phyloP scores from a whole-genome alignment of 805 yeast genomes.

The Starmerella potacharoeniae region DNA sequence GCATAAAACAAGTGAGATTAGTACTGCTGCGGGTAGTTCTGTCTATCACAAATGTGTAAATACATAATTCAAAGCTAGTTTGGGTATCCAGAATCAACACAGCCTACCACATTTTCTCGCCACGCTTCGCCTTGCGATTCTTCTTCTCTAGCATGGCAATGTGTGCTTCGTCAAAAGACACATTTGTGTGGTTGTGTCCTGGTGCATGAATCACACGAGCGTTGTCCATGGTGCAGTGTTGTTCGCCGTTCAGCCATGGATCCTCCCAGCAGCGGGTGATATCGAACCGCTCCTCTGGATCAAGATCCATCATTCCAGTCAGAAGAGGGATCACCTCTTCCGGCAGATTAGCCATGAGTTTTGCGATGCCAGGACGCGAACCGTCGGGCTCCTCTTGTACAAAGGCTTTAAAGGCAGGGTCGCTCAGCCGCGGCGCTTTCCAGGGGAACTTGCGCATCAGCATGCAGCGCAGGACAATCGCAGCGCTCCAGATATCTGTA shows the following conservation, averaged over 20 bases:
- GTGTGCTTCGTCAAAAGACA: slow-evolving; percentile 89
- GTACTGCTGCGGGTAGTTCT: too few species aligned
- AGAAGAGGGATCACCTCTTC: slow-evolving; percentile 51
- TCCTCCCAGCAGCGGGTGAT: slow-evolving; percentile 48
- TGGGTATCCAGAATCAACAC: not conserved
- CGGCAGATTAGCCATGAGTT: slow-evolving; percentile 62
- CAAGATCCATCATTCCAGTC: slow-evolving; percentile 53
- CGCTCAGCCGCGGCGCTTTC: slow-evolving; percentile 78
- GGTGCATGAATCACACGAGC: slow-evolving; percentile 34
- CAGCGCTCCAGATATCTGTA: slow-evolving; percentile 88
- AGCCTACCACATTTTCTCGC: slow-evolving; percentile 33
- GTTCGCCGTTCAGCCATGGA: slow-evolving; percentile 46
- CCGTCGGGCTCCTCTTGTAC: slow-evolving; percentile 31
- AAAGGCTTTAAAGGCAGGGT: slow-evolving; percentile 71
- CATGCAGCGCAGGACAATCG: slow-evolving; percentile 88
- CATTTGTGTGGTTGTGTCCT: slow-evolving; percentile 75
- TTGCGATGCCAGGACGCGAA: slow-evolving; percentile 44
- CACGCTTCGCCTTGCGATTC: slow-evolving; percentile 41
- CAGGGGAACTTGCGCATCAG: slow-evolving; percentile 84
- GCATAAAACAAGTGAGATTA: not conserved
- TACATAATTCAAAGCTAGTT: not conserved
- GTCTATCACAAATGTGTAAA: too few species aligned
- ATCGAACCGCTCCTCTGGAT: slow-evolving; percentile 47
- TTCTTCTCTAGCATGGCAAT: slow-evolving; percentile 85
- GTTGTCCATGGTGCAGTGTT: slow-evolving; percentile 49